Evolutionary conservation across 148 eudicot genomes (phyloP).

Genomic region (Camellia lanceoleosa): DNA sequence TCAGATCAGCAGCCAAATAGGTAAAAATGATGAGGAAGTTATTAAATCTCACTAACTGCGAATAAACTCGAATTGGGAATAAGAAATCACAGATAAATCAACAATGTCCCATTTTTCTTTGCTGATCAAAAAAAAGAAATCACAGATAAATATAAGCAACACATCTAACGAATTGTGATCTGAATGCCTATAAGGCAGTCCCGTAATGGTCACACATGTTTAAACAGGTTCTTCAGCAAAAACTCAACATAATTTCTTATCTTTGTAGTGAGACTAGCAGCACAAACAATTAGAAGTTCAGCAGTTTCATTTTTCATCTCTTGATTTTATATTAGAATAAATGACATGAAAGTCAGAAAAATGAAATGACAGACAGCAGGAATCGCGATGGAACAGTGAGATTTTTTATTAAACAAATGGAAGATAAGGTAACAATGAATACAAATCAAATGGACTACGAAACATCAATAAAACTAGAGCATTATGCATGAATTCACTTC

Average conservation of each 20-base stretch:
- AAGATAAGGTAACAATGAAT: too few relatives aligned
- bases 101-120: too few relatives aligned
- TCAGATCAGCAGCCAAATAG: neutral
- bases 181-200: neutral
- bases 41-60: neutral
- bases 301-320: neutral
- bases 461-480: neutral
- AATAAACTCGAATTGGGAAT: neutral
- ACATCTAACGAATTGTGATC: neutral
- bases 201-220: neutral
- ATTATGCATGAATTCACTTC: neutral
- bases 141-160: too few relatives aligned
- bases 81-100: too few relatives aligned
- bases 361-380: too few relatives aligned
- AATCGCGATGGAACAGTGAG: neutral
- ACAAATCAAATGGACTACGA: too few relatives aligned
- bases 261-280: neutral
- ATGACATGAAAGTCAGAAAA: too few relatives aligned
- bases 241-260: neutral
- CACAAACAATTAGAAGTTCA: neutral
- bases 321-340: neutral
- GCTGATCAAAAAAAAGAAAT: too few relatives aligned
- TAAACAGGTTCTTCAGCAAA: neutral
- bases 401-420: too few relatives aligned
- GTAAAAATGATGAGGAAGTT: neutral